Conservation (phyloP, 164 flowering plant species). For the Magnolia officinalis region DNA sequence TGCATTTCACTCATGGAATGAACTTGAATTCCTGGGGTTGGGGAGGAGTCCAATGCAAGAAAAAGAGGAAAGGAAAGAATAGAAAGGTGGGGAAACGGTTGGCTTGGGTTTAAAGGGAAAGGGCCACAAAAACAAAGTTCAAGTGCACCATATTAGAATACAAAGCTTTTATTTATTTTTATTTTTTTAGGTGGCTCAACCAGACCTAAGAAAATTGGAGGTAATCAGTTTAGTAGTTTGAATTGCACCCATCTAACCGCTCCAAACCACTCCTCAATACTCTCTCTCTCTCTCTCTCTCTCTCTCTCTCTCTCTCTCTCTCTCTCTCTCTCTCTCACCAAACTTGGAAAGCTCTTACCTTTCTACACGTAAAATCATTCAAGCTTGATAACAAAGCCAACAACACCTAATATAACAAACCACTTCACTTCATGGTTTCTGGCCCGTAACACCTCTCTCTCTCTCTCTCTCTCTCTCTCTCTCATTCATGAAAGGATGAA, state of each 20-base stretch:
- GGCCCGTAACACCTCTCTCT: conserved; percentile 10
- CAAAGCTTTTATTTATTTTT: no score
- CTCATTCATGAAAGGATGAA: conserved; percentile 31
- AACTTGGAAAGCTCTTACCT: conserved; percentile 28
- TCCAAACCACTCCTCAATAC: conserved; percentile 21
- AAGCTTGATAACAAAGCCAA: conserved; percentile 46
- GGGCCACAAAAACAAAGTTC: conserved; percentile 16
- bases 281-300: neutral
- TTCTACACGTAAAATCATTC: conserved; percentile 27
- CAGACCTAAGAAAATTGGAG: neutral
- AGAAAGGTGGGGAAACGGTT: conserved; percentile 6
- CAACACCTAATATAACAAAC: conserved; percentile 33
- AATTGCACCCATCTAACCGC: conserved; percentile 28
- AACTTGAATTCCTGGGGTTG: neutral
- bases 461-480: conserved; percentile 12
- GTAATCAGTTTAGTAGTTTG: conserved; percentile 22
- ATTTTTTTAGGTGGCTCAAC: neutral
- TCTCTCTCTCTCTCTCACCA: conserved; percentile 30
- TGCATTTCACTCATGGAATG: conserved; percentile 14
- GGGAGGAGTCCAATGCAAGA: conserved; percentile 35
- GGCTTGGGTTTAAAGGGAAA: conserved; percentile 40
- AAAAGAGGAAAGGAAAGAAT: neutral
- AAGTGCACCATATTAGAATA: conserved; percentile 9
- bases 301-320: neutral
- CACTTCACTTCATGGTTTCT: conserved; percentile 16